These are phyloP conservation scores for Acanthamoeba healyi DNA, from an alignment of 208 protist genomes.

Conservation along the genomic window DNA sequence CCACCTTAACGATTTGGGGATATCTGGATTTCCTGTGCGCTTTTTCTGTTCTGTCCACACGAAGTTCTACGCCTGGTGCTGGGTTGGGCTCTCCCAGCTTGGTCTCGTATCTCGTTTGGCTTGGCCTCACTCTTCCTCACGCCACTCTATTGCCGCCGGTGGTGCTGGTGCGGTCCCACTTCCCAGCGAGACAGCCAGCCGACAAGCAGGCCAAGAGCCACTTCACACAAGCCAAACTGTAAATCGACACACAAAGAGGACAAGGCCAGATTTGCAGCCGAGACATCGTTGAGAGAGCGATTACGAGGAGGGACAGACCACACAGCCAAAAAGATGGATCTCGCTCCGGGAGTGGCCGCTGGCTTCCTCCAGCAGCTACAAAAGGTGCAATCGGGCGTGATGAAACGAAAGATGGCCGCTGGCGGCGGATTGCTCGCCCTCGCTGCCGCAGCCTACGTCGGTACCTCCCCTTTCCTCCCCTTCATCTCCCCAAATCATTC, in stretches of 20 bases:
- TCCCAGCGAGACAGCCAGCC: too few species aligned
- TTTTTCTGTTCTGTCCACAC: neutral
- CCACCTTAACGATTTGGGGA: neutral
- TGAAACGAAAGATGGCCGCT: constrained; percentile 1
- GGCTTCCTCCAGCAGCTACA: neutral
- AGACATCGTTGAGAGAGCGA: too few species aligned
- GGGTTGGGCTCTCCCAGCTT: neutral
- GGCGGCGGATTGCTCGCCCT: neutral
- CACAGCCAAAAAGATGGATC: neutral
- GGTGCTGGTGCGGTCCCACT: too few species aligned
- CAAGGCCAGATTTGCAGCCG: too few species aligned
- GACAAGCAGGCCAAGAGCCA: too few species aligned
- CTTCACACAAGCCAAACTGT: too few species aligned
- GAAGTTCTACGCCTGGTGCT: neutral
- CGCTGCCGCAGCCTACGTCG: neutral
- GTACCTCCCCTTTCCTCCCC: too few species aligned
- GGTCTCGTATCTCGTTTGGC: neutral
- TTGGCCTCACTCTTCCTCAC: neutral
- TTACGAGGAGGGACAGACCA: too few species aligned
- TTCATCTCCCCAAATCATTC: too few species aligned
- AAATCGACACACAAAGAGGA: too few species aligned
- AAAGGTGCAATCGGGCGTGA: neutral
- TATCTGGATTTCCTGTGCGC: neutral
- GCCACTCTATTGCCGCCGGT: too few species aligned
- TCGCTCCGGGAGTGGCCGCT: neutral